These are phyloP conservation scores for Mallotus japonicus DNA, from an alignment of 441 rosid species.

Conservation along the genomic window DNA sequence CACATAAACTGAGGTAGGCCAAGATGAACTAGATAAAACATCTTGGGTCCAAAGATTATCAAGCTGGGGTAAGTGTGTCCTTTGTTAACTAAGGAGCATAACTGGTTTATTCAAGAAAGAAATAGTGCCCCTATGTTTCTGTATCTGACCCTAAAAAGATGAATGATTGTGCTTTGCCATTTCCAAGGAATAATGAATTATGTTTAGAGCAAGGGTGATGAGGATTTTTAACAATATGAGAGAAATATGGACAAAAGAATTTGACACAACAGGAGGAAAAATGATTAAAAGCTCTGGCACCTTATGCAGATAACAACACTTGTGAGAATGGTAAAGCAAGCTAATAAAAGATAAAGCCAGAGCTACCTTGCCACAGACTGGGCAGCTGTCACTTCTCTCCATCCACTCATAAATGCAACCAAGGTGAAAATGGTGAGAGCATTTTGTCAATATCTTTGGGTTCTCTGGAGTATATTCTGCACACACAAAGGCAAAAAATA, in stretches of 20 bases:
- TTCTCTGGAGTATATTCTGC: constrained; percentile 86
- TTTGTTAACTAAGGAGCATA: background rate
- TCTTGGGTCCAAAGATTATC: background rate
- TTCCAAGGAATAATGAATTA: background rate
- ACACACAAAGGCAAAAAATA: constrained; percentile 7
- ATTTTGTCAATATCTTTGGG: constrained; percentile 80
- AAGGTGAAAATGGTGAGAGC: constrained; percentile 93
- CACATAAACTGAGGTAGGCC: background rate
- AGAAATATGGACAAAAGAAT: too few species aligned
- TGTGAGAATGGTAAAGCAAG: background rate
- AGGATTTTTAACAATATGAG: background rate
- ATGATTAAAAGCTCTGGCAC: background rate
- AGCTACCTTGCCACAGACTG: constrained; percentile 79
- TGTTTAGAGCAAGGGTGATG: background rate
- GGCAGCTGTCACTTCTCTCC: constrained; percentile 97
- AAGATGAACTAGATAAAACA: background rate
- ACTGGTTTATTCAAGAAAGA: background rate
- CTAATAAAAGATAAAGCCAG: background rate
- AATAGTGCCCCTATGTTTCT: background rate
- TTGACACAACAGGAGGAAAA: background rate
- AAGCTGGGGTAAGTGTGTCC: background rate
- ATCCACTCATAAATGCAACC: constrained; percentile 98
- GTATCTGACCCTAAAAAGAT: background rate
- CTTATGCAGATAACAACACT: background rate
- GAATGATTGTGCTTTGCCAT: background rate